Evolutionary conservation across 768 basidiomycete species (phyloP).

Genomic region (Clitopilus passeckerianus): DNA sequence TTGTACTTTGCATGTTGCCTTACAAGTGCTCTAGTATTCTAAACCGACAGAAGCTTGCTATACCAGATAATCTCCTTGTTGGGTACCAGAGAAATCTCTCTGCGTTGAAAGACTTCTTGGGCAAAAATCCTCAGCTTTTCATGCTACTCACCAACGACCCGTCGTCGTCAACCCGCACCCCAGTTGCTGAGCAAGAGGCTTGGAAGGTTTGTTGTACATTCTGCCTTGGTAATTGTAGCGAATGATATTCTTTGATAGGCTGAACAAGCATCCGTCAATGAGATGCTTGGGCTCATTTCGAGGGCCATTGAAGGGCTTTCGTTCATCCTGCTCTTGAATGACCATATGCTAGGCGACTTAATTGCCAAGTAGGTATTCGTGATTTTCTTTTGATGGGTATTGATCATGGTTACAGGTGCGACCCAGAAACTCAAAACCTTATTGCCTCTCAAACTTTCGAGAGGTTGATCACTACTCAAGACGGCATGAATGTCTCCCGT

Average conservation of each 20-base stretch:
- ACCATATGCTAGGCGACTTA: constrained; percentile 85
- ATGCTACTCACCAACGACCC: constrained; percentile 74
- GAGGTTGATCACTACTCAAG: constrained; percentile 78
- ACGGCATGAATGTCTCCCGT: constrained; percentile 84
- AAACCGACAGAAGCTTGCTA: constrained; percentile 51
- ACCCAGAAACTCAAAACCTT: constrained; percentile 62
- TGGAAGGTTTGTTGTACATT: constrained; percentile 62
- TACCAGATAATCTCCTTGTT: constrained; percentile 58
- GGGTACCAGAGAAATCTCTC: constrained; percentile 77
- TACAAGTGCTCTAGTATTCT: constrained; percentile 24
- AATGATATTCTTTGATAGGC: constrained; percentile 38
- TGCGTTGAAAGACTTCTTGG: constrained; percentile 70
- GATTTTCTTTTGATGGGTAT: constrained; percentile 2
- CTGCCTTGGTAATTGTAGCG: background rate
- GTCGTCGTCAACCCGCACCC: constrained; percentile 43
- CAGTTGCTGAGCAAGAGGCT: constrained; percentile 75
- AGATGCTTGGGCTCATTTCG: constrained; percentile 67
- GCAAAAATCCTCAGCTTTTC: constrained; percentile 82
- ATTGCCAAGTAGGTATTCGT: constrained; percentile 61
- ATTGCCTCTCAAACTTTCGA: constrained; percentile 76
- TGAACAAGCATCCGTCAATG: constrained; percentile 79
- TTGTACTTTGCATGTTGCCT: background rate
- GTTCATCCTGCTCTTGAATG: constrained; percentile 87
- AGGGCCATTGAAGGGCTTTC: constrained; percentile 93
- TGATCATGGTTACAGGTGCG: constrained; percentile 47